These are phyloP conservation scores for Sporothrix luriei DNA, from an alignment of 2,329 filamentous ascomycete genomes.

Conservation along the genomic window DNA sequence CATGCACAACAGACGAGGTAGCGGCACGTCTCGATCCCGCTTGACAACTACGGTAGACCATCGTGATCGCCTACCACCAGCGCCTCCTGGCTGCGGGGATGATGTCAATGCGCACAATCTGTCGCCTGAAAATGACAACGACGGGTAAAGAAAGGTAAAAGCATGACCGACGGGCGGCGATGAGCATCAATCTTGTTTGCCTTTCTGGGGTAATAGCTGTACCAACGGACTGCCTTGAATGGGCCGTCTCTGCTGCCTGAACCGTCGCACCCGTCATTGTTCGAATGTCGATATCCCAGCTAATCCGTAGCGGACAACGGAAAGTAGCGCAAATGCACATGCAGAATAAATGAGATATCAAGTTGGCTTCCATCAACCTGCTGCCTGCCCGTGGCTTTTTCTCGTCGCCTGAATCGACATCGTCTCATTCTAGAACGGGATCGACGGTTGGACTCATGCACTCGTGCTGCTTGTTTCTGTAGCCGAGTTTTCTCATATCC, in stretches of 20 bases:
- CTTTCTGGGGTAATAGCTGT: conserved; percentile 11
- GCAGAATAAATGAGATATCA: background rate
- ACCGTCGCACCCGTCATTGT: background rate
- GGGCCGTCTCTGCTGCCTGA: background rate
- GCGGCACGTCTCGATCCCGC: too few relatives aligned
- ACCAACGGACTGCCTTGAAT: conserved; percentile 3
- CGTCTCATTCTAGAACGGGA: background rate
- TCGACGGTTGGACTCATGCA: background rate
- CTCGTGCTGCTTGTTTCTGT: background rate
- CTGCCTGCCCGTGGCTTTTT: background rate
- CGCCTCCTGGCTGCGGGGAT: too few relatives aligned
- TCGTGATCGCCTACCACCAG: too few relatives aligned
- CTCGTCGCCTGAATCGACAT: background rate
- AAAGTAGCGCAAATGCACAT: background rate
- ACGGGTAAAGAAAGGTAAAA: background rate
- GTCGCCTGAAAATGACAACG: background rate
- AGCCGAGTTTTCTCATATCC: conserved; percentile 8
- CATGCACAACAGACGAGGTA: too few relatives aligned
- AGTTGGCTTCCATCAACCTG: background rate
- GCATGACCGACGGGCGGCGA: background rate
- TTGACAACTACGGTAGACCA: too few relatives aligned
- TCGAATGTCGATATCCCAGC: background rate
- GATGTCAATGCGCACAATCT: too few relatives aligned
- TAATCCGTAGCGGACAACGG: too few relatives aligned
- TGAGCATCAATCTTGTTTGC: background rate